phyloP scores from a whole-genome alignment of 2,329 filamentous ascomycete species.

The Botryosphaeria dothidea region DNA sequence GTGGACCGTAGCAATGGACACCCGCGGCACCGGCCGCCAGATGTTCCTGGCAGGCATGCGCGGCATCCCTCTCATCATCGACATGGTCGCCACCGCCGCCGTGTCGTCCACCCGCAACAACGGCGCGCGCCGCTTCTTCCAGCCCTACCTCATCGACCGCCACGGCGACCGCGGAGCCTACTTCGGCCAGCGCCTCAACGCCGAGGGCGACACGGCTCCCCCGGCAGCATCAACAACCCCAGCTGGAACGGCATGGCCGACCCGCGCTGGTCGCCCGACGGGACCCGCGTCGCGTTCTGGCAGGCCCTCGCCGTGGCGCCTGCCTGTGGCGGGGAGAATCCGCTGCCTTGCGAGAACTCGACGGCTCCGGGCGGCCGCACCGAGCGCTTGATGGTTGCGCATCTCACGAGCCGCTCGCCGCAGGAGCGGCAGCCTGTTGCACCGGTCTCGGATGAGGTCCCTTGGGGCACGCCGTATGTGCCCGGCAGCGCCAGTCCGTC shows the following conservation, averaged over 20 bases:
- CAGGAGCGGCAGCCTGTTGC: constrained; percentile 24
- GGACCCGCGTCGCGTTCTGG: constrained; percentile 46
- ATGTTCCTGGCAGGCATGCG: constrained; percentile 47
- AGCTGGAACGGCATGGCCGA: constrained; percentile 53
- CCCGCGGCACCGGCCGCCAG: constrained; percentile 43
- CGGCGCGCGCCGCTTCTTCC: constrained; percentile 48
- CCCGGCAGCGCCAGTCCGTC: constrained; percentile 21
- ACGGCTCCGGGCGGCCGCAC: constrained; percentile 41
- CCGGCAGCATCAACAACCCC: constrained; percentile 45
- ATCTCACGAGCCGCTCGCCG: constrained; percentile 36
- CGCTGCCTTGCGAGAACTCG: constrained; percentile 43
- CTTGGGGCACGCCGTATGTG: constrained; percentile 38
- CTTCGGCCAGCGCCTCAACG: constrained; percentile 48
- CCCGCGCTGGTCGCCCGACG: constrained; percentile 45
- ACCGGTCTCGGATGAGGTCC: constrained; percentile 31
- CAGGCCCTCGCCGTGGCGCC: constrained; percentile 42
- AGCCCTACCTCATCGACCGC: constrained; percentile 46
- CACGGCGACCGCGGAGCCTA: constrained; percentile 49
- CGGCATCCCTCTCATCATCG: constrained; percentile 44
- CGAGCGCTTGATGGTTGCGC: constrained; percentile 47
- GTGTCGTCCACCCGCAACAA: constrained; percentile 49
- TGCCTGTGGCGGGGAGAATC: constrained; percentile 47
- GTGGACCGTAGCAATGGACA: constrained; percentile 49
- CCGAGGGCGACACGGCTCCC: constrained; percentile 28
- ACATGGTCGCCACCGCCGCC: constrained; percentile 36